phyloP scores from a whole-genome alignment of 805 yeast genomes.

The Ogataea haglerorum region DNA sequence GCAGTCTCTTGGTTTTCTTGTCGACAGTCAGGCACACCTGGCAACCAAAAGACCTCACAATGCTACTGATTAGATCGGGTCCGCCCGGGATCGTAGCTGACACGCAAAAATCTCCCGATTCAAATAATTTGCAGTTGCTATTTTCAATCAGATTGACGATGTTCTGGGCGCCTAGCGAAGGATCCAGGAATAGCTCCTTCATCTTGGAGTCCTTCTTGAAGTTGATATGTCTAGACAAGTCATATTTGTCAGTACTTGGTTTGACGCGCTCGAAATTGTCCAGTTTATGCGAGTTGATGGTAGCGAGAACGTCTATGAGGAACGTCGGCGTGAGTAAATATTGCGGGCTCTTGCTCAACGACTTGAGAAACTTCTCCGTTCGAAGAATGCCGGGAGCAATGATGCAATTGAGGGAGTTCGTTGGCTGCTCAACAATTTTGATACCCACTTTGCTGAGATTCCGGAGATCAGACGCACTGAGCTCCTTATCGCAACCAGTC shows the following conservation, averaged over 20 bases:
- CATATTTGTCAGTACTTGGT: conserved; percentile 27
- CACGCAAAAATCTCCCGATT: conserved; percentile 48
- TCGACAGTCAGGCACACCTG: conserved; percentile 17
- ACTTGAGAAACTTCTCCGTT: conserved; percentile 80
- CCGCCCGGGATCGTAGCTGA: conserved; percentile 63
- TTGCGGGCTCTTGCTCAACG: conserved; percentile 56
- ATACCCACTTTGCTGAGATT: conserved; percentile 56
- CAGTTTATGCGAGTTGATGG: conserved; percentile 24
- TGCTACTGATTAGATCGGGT: conserved; percentile 47
- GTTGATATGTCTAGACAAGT: conserved; percentile 29
- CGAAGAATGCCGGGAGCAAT: conserved; percentile 81
- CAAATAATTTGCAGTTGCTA: conserved; percentile 38
- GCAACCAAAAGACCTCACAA: conserved; percentile 59
- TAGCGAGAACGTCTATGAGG: conserved; percentile 43
- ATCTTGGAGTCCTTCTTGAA: conserved; percentile 33
- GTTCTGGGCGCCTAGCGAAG: conserved; percentile 17
- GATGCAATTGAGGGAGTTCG: conserved; percentile 43
- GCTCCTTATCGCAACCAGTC: conserved; percentile 61
- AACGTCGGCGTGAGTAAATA: conserved; percentile 55
- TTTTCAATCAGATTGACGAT: conserved; percentile 21
- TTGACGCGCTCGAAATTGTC: conserved; percentile 25
- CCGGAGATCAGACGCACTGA: conserved; percentile 41
- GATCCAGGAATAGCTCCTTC: conserved; percentile 32
- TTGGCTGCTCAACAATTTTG: conserved; percentile 39
- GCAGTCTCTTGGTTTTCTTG: conserved; percentile 18